Conservation (phyloP, 345 rosid genomes). For the Passiflora organensis region DNA sequence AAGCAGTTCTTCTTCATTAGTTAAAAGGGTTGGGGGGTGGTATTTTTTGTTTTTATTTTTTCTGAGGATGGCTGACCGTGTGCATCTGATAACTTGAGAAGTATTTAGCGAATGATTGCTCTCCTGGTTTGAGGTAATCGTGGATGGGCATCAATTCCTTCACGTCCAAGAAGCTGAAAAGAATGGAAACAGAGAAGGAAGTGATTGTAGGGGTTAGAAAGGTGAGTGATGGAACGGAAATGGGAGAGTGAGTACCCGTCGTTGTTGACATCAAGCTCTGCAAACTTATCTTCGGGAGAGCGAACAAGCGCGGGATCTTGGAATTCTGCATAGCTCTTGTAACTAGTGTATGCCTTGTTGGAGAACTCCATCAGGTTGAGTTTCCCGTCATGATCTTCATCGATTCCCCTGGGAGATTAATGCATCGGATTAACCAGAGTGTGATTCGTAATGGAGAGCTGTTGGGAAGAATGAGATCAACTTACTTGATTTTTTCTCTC, state of each 20-base stretch:
- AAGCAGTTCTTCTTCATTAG: too few species aligned
- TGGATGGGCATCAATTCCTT: slow-evolving; percentile 57
- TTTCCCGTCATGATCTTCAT: slow-evolving; percentile 47
- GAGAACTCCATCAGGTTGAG: slow-evolving; percentile 47
- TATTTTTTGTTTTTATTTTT: not conserved
- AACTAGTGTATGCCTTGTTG: slow-evolving; percentile 33
- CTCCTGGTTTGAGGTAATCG: slow-evolving; percentile 60
- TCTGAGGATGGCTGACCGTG: slow-evolving; percentile 31
- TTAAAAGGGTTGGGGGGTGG: not conserved
- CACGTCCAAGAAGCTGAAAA: slow-evolving; percentile 29
- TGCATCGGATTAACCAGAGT: not conserved
- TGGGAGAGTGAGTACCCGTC: slow-evolving; percentile 40
- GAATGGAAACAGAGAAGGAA: not conserved
- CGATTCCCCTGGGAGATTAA: slow-evolving; percentile 41
- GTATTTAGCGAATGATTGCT: slow-evolving; percentile 49
- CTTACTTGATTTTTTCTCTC: slow-evolving; percentile 47
- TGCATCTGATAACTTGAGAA: slow-evolving; percentile 43
- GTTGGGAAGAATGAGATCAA: not conserved
- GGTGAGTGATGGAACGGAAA: too few species aligned
- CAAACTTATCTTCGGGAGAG: slow-evolving; percentile 42
- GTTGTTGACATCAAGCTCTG: slow-evolving; percentile 48
- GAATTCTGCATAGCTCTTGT: slow-evolving; percentile 44
- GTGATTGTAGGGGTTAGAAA: not conserved
- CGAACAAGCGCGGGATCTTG: slow-evolving; percentile 26
- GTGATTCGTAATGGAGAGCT: not conserved